These are phyloP conservation scores for Geotrichum siamense DNA, from an alignment of 1,139 yeast genomes.

Conservation along the genomic window DNA sequence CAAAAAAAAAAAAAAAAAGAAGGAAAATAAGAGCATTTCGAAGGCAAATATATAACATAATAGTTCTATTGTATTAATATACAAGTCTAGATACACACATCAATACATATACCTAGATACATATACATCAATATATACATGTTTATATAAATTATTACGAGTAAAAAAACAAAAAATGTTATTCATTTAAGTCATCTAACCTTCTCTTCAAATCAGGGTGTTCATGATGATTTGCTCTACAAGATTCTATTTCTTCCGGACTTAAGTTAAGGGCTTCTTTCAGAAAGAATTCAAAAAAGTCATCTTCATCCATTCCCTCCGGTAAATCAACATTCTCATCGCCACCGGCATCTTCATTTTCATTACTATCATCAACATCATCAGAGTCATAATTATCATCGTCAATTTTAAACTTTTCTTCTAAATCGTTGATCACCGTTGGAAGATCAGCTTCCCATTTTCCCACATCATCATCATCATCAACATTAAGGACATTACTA, in stretches of 20 bases:
- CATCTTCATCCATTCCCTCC: conserved; percentile 50
- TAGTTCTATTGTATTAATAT: too few relatives aligned
- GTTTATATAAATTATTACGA: too few relatives aligned
- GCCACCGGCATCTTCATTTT: conserved; percentile 23
- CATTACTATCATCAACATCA: conserved; percentile 22
- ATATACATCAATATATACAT: background rate
- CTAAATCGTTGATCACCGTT: background rate
- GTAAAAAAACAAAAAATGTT: background rate
- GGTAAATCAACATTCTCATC: conserved; percentile 12
- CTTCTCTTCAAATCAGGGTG: background rate
- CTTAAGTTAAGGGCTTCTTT: conserved; percentile 44
- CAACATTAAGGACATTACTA: too few relatives aligned
- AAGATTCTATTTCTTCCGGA: conserved; percentile 38
- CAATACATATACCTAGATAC: too few relatives aligned
- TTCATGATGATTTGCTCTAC: conserved; percentile 23
- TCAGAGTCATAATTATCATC: conserved; percentile 23
- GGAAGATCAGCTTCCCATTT: conserved; percentile 4
- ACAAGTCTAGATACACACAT: too few relatives aligned
- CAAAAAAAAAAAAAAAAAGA: too few relatives aligned
- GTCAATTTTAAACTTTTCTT: conserved; percentile 13
- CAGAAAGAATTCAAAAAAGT: conserved; percentile 53
- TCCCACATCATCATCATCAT: conserved; percentile 13
- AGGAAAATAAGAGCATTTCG: background rate
- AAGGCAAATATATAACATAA: too few relatives aligned
- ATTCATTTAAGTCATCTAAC: conserved; percentile 7